Conservation (phyloP, 2,329 filamentous ascomycete genomes). For the Aureobasidium namibiae region DNA sequence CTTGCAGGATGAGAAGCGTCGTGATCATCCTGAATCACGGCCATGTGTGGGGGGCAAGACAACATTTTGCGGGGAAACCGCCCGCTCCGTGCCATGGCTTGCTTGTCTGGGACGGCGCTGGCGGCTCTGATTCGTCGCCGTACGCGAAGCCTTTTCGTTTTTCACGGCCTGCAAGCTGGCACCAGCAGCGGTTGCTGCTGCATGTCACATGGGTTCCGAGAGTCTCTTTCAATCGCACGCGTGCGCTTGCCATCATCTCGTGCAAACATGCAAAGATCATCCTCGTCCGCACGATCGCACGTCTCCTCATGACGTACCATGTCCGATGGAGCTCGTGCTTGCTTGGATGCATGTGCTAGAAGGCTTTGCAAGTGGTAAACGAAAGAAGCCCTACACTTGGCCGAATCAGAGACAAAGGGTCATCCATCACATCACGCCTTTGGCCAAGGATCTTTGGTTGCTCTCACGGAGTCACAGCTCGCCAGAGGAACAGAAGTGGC, state of each 20-base stretch:
- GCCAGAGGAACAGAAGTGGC: neutral
- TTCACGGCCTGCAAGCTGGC: neutral
- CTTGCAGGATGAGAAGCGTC: constrained; percentile 9
- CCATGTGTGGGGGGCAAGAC: constrained; percentile 6
- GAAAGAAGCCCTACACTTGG: neutral
- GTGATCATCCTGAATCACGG: constrained; percentile 1
- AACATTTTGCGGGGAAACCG: constrained; percentile 10
- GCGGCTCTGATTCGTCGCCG: neutral
- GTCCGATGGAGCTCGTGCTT: neutral
- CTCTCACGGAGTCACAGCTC: neutral
- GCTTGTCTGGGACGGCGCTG: neutral
- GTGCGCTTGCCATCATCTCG: constrained; percentile 2
- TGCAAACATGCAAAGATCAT: neutral
- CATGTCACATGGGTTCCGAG: constrained; percentile 10
- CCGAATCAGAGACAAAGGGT: neutral
- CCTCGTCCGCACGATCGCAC: neutral
- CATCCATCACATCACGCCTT: neutral
- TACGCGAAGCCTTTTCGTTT: neutral
- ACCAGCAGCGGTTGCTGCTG: neutral
- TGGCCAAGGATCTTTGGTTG: neutral
- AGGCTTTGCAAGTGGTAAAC: neutral
- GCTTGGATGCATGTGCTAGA: neutral
- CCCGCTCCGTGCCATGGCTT: neutral
- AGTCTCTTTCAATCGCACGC: constrained; percentile 11
- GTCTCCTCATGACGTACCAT: neutral